These are phyloP conservation scores for Aspergillus japonicus DNA, from an alignment of 2,329 filamentous ascomycete species.

Conservation along the genomic window DNA sequence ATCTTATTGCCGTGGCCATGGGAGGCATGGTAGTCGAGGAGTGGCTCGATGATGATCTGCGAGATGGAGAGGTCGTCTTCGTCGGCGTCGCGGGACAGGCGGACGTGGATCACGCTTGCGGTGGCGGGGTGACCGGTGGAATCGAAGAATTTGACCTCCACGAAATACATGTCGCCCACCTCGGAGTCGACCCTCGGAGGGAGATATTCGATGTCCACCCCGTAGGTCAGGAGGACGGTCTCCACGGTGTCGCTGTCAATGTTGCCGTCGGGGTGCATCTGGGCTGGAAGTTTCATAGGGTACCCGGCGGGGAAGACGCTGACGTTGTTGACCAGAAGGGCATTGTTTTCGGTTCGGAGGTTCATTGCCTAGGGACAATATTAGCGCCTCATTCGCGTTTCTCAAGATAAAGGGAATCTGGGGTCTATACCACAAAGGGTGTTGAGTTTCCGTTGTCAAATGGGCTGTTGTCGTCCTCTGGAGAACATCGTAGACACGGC, in stretches of 20 bases:
- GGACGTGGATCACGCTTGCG: background rate
- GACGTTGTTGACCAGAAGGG: slow-evolving; percentile 1
- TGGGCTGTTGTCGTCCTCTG: background rate
- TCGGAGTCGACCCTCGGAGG: background rate
- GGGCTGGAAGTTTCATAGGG: background rate
- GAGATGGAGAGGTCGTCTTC: background rate
- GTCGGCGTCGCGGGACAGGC: background rate
- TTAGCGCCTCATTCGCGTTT: background rate
- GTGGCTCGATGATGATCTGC: background rate
- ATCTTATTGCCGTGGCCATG: slow-evolving; percentile 2
- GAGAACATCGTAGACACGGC: background rate
- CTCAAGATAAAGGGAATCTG: background rate
- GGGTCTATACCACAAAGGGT: background rate
- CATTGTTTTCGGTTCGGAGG: slow-evolving; percentile 1
- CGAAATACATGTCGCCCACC: background rate
- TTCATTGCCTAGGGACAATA: background rate
- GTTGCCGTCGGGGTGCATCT: background rate
- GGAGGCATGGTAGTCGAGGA: background rate
- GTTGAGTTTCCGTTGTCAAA: background rate
- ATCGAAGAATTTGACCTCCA: slow-evolving; percentile 3
- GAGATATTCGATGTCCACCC: slow-evolving; percentile 2
- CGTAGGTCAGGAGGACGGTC: background rate
- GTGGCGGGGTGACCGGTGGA: background rate
- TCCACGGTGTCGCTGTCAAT: background rate
- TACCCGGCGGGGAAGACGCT: background rate